A percentile compares a stretch with the other conserved stretches of the same genome.
These are phyloP conservation scores for Testicularia cyperi DNA, from an alignment of 1,284 basidiomycete genomes.

Conservation along the genomic window DNA sequence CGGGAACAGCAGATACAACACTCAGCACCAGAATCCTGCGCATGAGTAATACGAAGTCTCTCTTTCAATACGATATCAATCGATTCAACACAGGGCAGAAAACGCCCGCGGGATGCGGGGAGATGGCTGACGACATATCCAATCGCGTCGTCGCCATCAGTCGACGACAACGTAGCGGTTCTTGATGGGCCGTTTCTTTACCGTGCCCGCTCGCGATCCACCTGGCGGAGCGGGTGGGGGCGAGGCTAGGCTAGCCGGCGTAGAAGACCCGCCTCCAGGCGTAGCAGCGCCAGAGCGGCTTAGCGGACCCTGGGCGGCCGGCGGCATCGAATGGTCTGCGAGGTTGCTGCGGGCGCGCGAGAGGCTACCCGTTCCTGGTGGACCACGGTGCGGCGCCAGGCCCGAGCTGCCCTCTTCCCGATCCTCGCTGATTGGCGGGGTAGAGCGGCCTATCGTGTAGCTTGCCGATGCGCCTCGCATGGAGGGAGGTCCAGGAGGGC, in stretches of 20 bases:
- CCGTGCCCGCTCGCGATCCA: constrained; percentile 22
- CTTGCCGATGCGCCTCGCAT: background rate
- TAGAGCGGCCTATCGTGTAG: constrained; percentile 18
- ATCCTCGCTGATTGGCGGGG: constrained; percentile 37
- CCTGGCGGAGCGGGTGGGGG: constrained; percentile 34
- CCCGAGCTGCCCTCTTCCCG: constrained; percentile 25
- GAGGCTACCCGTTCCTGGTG: constrained; percentile 16
- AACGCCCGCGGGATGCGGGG: too few relatives aligned
- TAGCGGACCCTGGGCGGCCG: constrained; percentile 38
- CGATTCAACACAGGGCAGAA: too few relatives aligned
- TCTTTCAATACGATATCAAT: too few relatives aligned
- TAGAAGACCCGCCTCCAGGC: constrained; percentile 3
- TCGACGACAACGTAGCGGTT: constrained; percentile 56
- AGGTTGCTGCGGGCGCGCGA: constrained; percentile 44
- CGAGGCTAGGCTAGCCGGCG: constrained; percentile 15
- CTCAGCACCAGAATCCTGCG: too few relatives aligned
- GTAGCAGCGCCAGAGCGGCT: constrained; percentile 13
- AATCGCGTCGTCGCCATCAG: too few relatives aligned
- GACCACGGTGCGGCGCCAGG: constrained; percentile 8
- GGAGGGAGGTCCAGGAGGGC: background rate
- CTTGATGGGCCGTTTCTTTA: constrained; percentile 57
- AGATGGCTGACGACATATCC: too few relatives aligned
- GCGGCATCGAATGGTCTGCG: constrained; percentile 45
- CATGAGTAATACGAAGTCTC: too few relatives aligned
- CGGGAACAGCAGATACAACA: too few relatives aligned